Base-by-base conservation (phyloP, 495 filamentous ascomycete genomes). In the Bombardia bombarda region DNA sequence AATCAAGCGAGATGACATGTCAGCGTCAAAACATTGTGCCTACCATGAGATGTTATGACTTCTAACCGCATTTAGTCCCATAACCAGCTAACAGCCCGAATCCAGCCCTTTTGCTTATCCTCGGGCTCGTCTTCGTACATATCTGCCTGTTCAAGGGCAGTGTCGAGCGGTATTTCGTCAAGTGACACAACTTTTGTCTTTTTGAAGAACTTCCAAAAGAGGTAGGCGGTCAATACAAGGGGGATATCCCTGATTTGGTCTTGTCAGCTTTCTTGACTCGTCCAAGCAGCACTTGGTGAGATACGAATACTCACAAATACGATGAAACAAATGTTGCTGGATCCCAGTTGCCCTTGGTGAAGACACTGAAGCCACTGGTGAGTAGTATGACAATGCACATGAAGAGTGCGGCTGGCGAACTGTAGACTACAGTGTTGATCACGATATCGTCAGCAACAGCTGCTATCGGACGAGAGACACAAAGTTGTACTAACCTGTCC, bases 141-240 rank as follows among this genome's bases (percentile, higher is more conserved):
- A 10, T 60, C 52, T 12, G 59, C 57, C 26, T 67, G 63, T 22
- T 55, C 51, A 16, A 72, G 62, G 0, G 61, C 61, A 24, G 63
- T 62, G 18, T 54, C 57, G 25, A 65, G 63, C n/a, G 66, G 72
- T 56, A 80, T 73, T 7, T 72, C 62, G 35, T 71, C 64, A 10
- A 77, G 58, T 4, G 68, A 58, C 13, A 73, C 62, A 17, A 82
- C 54, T 44, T 68, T 73, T 0, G 76, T 80, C 45, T 64, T 73
- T 43, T 69, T 74, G 21, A 62, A 45, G 4, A 69, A 45, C 41
- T 83, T 83, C 60, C 70, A 83, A 4, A 65, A 67, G 16, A 78
- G 47, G 42, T 73, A 80, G 17, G 78, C 65, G 1, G 43, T 43
- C 0, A 67, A 33, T 30, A 80, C 70, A 20, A 81, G 65, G 0